Evolutionary conservation across 148 eudicot genomes (phyloP).

Genomic region (Silene uniflora): DNA sequence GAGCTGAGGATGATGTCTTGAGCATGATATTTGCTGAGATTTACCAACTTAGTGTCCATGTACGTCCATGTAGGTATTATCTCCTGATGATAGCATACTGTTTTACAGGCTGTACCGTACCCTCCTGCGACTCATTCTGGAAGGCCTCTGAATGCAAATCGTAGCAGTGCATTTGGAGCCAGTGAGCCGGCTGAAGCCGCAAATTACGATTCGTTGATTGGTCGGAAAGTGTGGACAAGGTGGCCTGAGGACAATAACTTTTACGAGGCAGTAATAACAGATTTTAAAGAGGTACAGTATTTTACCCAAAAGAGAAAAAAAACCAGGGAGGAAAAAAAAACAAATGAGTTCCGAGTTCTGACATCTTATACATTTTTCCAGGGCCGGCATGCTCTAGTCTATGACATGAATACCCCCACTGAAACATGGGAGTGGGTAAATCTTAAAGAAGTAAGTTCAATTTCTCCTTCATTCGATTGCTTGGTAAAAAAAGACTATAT

Average conservation of each 20-base stretch:
- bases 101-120: constrained; percentile 38
- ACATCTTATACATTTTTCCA: constrained; percentile 19
- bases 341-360: background rate
- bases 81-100: constrained; percentile 4
- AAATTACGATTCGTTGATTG: constrained; percentile 46
- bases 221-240: constrained; percentile 61
- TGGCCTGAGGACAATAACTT: constrained; percentile 64
- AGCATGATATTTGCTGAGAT: background rate
- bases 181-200: constrained; percentile 38
- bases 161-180: constrained; percentile 32
- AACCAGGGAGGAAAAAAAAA: background rate
- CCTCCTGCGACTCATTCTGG: constrained; percentile 43
- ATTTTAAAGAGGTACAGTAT: constrained; percentile 31
- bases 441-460: constrained; percentile 51
- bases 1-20: background rate
- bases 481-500: background rate
- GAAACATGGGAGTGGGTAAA: constrained; percentile 71
- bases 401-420: constrained; percentile 42
- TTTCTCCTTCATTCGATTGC: background rate
- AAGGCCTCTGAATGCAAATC: constrained; percentile 38
- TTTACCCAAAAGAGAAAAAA: background rate
- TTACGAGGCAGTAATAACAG: constrained; percentile 57
- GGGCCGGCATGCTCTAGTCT: constrained; percentile 58
- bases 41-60: constrained; percentile 7
- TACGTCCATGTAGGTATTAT: background rate